Evolutionary conservation across 2,329 filamentous ascomycete species (phyloP), one percentile per base, ranked within the genome.

Genomic region (Fusarium sp.): DNA sequence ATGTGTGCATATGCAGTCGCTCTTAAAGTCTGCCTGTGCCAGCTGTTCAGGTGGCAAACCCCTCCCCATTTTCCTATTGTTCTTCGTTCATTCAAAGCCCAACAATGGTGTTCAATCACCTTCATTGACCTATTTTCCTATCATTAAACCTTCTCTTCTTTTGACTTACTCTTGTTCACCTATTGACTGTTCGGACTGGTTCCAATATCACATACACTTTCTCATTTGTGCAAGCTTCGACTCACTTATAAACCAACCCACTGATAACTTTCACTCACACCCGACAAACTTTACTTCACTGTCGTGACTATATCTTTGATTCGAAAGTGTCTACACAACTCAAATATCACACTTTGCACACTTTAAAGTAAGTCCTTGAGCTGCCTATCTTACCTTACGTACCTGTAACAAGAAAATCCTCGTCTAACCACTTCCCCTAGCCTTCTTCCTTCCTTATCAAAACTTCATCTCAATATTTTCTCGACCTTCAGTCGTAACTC

Each of bases 41-140:
- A 47, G 65, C 66, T 77, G 64, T 74, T 72, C 66, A 67, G 54
- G 54, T 68, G 66, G 68, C 65, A 70, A 44, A 53, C 47, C 50
- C 65, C 68, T 67, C 67, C 48, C 54, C 66, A 47, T 60, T 42
- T 70, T 60, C 65, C 58, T 67, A 72, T 76, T 72, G 72, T 75
- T 75, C 69, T 63, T 41, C 63, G 60, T 68, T 72, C 66, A 76
- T 75, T 79, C 74, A 74, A 61, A 62, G 56, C 61, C 60, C 32
- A 62, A 79, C 75, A 80, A 80, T 80, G 76, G 58, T 80, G 72
- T 75, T 78, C 66, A 66, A 70, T 61, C 75, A 68, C 74, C 61
- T 70, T 61, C 41, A 70, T 63, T 75, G 64, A 78, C 66, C 57
- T 66, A 67, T 63, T 59, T 54, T 54, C 72, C 69, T 59, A 69